Percentiles rank a stretch among this genome's conserved stretches.
phyloP scores from a whole-genome alignment of 1,139 yeast species.

The Geotrichum klebahnii region DNA sequence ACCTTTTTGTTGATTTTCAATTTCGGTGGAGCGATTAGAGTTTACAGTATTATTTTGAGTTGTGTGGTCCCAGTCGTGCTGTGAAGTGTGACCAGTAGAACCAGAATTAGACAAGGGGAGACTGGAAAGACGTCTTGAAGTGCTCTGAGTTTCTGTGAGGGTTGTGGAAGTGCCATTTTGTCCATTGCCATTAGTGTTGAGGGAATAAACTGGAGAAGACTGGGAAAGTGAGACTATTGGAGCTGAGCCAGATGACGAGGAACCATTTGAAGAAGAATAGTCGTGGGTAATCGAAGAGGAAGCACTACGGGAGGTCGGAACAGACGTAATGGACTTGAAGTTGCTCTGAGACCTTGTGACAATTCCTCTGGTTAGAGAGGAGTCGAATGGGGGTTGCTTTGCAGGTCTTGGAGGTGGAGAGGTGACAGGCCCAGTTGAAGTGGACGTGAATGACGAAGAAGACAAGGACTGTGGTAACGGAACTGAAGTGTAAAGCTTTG shows the following conservation, averaged over 20 bases:
- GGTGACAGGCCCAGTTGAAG: neutral
- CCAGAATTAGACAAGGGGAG: conserved; percentile 9
- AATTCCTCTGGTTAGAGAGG: conserved; percentile 6
- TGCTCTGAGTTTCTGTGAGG: conserved; percentile 14
- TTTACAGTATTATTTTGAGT: conserved; percentile 13
- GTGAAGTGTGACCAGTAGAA: conserved; percentile 5
- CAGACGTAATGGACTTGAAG: neutral
- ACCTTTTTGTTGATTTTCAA: conserved; percentile 5
- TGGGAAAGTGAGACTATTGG: conserved; percentile 17
- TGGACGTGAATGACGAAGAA: conserved; percentile 15
- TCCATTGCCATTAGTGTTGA: conserved; percentile 5
- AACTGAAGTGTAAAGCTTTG: conserved; percentile 7
- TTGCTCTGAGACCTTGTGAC: conserved; percentile 1
- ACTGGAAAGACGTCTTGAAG: neutral
- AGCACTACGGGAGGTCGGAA: neutral
- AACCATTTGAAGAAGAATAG: conserved; percentile 10
- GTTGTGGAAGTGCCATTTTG: conserved; percentile 14
- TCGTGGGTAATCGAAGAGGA: too few species aligned
- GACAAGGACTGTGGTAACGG: neutral
- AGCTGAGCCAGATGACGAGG: conserved; percentile 12
- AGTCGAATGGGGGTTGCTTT: conserved; percentile 16
- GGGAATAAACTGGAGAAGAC: conserved; percentile 18
- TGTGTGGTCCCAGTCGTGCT: conserved; percentile 13
- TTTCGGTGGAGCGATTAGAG: neutral
- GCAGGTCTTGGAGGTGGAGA: conserved; percentile 17